These are phyloP conservation scores for Plasmopara muralis DNA, from an alignment of 352 stramenopile genomes.

Conservation along the genomic window DNA sequence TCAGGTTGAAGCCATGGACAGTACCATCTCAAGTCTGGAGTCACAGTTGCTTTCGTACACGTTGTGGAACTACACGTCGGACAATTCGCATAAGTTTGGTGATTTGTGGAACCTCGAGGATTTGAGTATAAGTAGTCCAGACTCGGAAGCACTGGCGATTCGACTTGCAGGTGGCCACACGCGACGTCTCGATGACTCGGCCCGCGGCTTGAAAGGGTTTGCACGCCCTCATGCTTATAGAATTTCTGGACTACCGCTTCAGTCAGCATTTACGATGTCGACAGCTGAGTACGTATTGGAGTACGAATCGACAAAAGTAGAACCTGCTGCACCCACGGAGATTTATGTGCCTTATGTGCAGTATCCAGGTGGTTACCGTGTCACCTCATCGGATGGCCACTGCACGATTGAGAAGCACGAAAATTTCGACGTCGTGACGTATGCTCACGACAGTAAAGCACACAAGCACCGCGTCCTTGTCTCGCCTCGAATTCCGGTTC, in stretches of 20 bases:
- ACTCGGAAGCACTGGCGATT: constrained; percentile 17
- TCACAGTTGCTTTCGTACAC: constrained; percentile 68
- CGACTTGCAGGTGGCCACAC: constrained; percentile 30
- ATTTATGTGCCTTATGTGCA: constrained; percentile 30
- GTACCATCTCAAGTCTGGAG: constrained; percentile 54
- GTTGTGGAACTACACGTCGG: constrained; percentile 82
- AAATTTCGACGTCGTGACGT: constrained; percentile 35
- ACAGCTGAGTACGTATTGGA: constrained; percentile 44
- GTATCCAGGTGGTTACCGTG: constrained; percentile 24
- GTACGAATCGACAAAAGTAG: constrained; percentile 23
- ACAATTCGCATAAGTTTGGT: constrained; percentile 65
- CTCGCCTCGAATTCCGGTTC: constrained; percentile 6
- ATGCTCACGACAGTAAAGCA: constrained; percentile 24
- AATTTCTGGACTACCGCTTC: constrained; percentile 50
- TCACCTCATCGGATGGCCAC: constrained; percentile 23
- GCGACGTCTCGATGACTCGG: constrained; percentile 28
- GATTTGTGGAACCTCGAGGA: constrained; percentile 83
- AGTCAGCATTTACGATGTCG: constrained; percentile 42
- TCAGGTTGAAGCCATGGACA: constrained; percentile 48
- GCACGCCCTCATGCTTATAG: constrained; percentile 51
- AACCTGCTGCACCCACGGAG: constrained; percentile 14
- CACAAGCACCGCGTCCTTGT: constrained; percentile 29
- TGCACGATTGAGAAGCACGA: constrained; percentile 30
- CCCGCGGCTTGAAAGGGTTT: constrained; percentile 45
- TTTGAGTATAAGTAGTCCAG: constrained; percentile 65